These are phyloP conservation scores for Clavispora santaluciae DNA, from an alignment of 805 yeast genomes.

Conservation along the genomic window DNA sequence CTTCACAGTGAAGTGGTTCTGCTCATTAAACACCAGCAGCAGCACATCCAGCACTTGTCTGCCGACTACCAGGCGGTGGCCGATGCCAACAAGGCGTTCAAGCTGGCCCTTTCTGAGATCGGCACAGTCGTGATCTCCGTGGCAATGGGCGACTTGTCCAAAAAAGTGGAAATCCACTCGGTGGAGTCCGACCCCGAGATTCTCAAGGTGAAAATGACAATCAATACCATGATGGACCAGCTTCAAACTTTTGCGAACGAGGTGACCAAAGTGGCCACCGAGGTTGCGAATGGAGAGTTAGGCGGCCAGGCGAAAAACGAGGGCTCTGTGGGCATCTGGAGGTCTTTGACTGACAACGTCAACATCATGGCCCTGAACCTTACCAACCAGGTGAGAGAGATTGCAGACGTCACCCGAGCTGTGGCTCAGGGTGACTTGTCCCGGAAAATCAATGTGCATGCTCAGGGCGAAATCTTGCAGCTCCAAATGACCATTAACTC, in stretches of 20 bases:
- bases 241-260: constrained; percentile 75
- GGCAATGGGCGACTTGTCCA: constrained; percentile 82
- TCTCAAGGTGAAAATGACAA: constrained; percentile 70
- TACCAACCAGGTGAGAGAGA: constrained; percentile 67
- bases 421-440: constrained; percentile 85
- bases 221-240: constrained; percentile 87
- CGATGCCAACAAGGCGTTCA: constrained; percentile 64
- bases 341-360: constrained; percentile 76
- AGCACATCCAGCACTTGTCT: constrained; percentile 20
- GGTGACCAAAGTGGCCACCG: constrained; percentile 82
- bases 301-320: constrained; percentile 86
- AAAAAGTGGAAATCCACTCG: constrained; percentile 69
- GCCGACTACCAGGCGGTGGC: constrained; percentile 32
- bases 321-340: constrained; percentile 88
- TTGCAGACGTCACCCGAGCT: constrained; percentile 84
- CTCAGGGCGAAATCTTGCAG: constrained; percentile 85
- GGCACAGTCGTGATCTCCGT: constrained; percentile 86
- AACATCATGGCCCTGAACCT: constrained; percentile 85
- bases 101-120: constrained; percentile 68
- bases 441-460: constrained; percentile 80
- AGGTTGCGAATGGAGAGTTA: constrained; percentile 83
- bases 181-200: constrained; percentile 77
- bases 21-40: constrained; percentile 29
- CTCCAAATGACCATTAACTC: constrained; percentile 82
- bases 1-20: constrained; percentile 28